A percentile compares a stretch with the other conserved stretches of the same genome.
These are phyloP conservation scores for Aspergillus conjunctus DNA, from an alignment of 495 filamentous ascomycete genomes.

Conservation along the genomic window DNA sequence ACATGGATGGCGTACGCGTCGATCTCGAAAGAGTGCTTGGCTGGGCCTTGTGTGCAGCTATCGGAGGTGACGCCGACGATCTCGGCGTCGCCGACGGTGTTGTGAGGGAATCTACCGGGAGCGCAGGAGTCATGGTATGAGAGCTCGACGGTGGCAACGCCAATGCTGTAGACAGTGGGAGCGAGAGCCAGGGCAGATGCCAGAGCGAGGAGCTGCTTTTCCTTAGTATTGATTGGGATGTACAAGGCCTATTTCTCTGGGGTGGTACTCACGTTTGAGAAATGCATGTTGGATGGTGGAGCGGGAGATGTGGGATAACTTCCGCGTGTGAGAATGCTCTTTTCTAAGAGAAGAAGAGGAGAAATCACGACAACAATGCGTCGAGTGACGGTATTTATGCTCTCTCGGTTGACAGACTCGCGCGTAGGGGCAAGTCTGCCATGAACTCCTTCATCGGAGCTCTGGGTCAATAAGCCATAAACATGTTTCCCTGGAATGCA, in stretches of 20 bases:
- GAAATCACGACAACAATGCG: neutral
- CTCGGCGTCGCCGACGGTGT: neutral
- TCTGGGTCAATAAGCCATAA: neutral
- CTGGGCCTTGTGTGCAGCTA: slow-evolving; percentile 4
- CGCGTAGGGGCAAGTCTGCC: neutral
- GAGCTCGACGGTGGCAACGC: slow-evolving; percentile 19
- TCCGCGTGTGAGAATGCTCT: neutral
- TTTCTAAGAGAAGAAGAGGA: neutral
- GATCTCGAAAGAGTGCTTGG: slow-evolving; percentile 20
- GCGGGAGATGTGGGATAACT: neutral
- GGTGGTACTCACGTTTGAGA: slow-evolving; percentile 4
- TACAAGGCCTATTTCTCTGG: neutral
- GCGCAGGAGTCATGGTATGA: slow-evolving; percentile 16
- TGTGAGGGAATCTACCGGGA: slow-evolving; percentile 8
- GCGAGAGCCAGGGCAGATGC: slow-evolving; percentile 20
- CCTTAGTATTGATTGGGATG: neutral
- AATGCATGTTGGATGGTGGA: neutral
- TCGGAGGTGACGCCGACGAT: slow-evolving; percentile 8
- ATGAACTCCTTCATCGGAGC: too few species aligned
- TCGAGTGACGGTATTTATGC: neutral
- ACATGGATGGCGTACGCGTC: slow-evolving; percentile 22
- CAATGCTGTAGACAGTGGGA: slow-evolving; percentile 20
- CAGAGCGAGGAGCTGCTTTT: slow-evolving; percentile 3
- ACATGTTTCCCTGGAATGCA: neutral
- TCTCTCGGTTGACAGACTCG: neutral